These are phyloP conservation scores for Mucor sp. DNA, from an alignment of 371 early-diverging fungal genomes.

Conservation along the genomic window DNA sequence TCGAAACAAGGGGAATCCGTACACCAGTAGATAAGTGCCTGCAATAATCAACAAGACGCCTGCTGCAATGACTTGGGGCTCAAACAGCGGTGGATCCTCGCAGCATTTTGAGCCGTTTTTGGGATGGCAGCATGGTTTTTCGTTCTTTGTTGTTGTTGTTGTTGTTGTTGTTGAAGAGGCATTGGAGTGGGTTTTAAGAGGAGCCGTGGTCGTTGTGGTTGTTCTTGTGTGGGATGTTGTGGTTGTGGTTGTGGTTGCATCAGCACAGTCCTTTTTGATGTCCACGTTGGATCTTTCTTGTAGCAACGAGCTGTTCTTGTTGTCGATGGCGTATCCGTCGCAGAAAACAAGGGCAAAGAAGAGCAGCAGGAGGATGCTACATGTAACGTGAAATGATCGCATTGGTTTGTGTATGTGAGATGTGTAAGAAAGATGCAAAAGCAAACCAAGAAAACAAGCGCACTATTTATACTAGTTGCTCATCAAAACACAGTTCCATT, in stretches of 20 bases:
- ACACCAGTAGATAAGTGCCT: slow-evolving; percentile 20
- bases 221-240: neutral
- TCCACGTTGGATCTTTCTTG: neutral
- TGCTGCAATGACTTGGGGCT: slow-evolving; percentile 1
- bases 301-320: neutral
- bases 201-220: neutral
- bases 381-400: neutral
- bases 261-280: neutral
- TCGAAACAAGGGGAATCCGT: slow-evolving; percentile 31
- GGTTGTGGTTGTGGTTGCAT: neutral
- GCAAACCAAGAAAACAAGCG: neutral
- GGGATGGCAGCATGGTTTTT: neutral
- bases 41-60: slow-evolving; percentile 11
- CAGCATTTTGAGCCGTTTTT: neutral
- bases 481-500: neutral
- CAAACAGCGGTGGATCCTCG: neutral
- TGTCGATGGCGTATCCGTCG: neutral
- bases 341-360: neutral
- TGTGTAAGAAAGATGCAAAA: neutral
- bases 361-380: neutral
- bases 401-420: neutral
- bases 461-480: neutral
- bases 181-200: neutral
- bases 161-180: no score
- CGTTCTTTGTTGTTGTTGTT: no score